Evolutionary conservation across 345 rosid genomes (phyloP), one percentile per base, ranked within the genome.

Genomic region (Dipteronia dyeriana): DNA sequence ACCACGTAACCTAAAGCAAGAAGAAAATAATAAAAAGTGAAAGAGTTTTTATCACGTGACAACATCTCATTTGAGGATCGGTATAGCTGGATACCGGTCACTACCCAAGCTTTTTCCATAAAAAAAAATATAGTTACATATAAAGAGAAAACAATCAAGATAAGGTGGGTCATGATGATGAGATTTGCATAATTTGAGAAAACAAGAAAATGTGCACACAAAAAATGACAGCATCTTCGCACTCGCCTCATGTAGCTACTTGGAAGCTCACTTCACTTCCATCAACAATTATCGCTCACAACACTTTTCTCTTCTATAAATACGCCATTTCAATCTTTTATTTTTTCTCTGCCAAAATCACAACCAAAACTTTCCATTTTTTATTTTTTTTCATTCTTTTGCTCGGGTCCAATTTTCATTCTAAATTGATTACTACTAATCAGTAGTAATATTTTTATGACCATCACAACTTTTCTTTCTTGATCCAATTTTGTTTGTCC

Each of bases 211-310:
- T 29, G 22, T 31, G 49, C 29, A 49, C 31, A 4, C 70, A 29
- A 22, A 29, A 29, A 26, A 29, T 75, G 78, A 43, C 86, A 83
- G 86, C 86, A 29, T 70, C 53, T 70, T 82, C 74, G 67, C 81
- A 72, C 77, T 61, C 7, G 31, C 19, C 12, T 14, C 7, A 26
- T 61, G 90, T 74, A 87, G 41, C 77, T 84, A 71, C 90, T 82
- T 54, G 79, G 90, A 89, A 89, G 76, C 86, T 84, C 84, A 62
- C 89, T 73, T 47, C 43, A 14, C 69, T 59, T 14, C 11, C 65
- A 9, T 6, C 73, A 16, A 22, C 31, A 66, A 34, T 31, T 67
- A 64, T 68, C 26, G 16, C 56, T 68, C 17, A 10, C 71, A 53
- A 0, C 47, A 39, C 23, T 16, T 73, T 31, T 10, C n/a, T n/a